Evolutionary conservation across 192 early-diverging fungal genomes (phyloP), one percentile per base, ranked within the genome.

Genomic region (Podila clonocystis): DNA sequence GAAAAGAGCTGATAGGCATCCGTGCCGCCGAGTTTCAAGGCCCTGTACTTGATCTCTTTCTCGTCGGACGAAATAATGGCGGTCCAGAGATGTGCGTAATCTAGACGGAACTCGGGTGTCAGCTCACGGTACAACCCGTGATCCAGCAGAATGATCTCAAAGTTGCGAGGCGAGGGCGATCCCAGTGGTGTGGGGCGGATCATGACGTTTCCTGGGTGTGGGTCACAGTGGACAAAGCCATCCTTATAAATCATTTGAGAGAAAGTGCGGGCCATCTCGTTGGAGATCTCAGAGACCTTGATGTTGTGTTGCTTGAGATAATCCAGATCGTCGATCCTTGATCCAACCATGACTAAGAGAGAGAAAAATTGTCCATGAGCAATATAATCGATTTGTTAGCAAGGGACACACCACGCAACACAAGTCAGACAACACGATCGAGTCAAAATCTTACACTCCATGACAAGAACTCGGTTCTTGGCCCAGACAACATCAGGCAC

Each of bases 61-160:
- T 93, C 92, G 71, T 97, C 88, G 19, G 95, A 95, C 28, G 84
- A 77, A 78, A 97, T 93, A 50, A 97, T 84, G 4, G 95, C 86
- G 20, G 84, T 88, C 97, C 97, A 98, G 69, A 98, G 88, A 62
- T 93, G 91, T 2, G 95, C 95, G 67, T 97, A 98, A 75, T 96
- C 91, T 45, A 91, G 83, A 24, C 93, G 87, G 82, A 97, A 92
- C 38, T 88, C 85, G 4, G 86, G 72, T 11, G 91, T 66, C 31
- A 98, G 83, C 20, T 87, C 85, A 24, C 95, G 91, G 84, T 98
- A 98, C 50, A 98, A 82, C 29, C 97, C 97, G 84, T 98, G 97
- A 65, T 94, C 93, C 67, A 94, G 80, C 31, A 98, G 84, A 17
- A 97, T 92, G 22, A 98, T 85, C 55, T 96, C 93, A 85, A 98